These are phyloP conservation scores for Pythium aristosporum DNA, from an alignment of 352 stramenopile genomes.

Conservation along the genomic window DNA sequence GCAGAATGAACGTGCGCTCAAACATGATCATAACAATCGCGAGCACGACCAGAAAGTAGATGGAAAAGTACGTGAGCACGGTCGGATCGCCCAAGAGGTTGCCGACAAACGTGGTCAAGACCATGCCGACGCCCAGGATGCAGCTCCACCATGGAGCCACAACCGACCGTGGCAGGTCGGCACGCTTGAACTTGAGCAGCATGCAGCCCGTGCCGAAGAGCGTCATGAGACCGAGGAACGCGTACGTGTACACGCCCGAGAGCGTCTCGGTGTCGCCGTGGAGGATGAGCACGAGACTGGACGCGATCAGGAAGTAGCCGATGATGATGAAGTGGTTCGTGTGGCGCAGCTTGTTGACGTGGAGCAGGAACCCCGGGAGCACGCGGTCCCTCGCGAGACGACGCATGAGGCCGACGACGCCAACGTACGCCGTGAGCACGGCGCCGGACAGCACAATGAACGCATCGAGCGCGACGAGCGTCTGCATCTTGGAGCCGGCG, in stretches of 20 bases:
- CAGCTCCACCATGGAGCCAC: conserved; percentile 89
- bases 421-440: conserved; percentile 93
- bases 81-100: conserved; percentile 86
- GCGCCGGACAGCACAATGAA: conserved; percentile 94
- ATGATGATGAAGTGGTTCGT: conserved; percentile 94
- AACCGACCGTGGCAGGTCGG: conserved; percentile 83
- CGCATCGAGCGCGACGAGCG: conserved; percentile 86
- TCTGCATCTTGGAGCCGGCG: conserved; percentile 71
- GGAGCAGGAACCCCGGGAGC: conserved; percentile 76
- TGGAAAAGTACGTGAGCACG: conserved; percentile 87
- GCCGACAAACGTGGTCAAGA: conserved; percentile 82
- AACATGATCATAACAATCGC: conserved; percentile 88
- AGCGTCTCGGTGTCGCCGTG: conserved; percentile 91
- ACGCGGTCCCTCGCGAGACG: conserved; percentile 91
- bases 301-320: conserved; percentile 87
- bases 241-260: conserved; percentile 94
- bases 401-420: conserved; percentile 89
- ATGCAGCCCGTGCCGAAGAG: conserved; percentile 93
- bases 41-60: conserved; percentile 86
- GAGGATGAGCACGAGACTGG: conserved; percentile 88
- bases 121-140: conserved; percentile 76
- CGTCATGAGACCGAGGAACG: conserved; percentile 94
- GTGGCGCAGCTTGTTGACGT: conserved; percentile 75
- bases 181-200: conserved; percentile 94
- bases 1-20: conserved; percentile 84